phyloP scores from a whole-genome alignment of 2,329 filamentous ascomycete genomes.

The Stachybotrys chartarum region DNA sequence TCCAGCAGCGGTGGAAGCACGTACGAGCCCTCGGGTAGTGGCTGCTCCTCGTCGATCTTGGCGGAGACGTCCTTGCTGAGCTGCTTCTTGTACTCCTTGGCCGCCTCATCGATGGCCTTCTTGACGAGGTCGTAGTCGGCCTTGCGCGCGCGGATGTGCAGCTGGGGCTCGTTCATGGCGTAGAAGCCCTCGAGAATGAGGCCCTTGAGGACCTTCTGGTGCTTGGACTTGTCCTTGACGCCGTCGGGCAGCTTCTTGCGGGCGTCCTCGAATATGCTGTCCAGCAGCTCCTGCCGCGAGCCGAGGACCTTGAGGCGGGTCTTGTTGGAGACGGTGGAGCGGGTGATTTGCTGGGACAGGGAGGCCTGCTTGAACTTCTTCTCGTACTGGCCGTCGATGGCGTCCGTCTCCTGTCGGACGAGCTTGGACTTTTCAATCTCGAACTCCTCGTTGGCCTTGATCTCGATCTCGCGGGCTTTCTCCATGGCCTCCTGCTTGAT shows the following conservation, averaged over 20 bases:
- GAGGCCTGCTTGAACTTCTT: conserved; percentile 99
- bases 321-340: conserved; percentile 94
- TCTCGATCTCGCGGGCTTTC: conserved; percentile 93
- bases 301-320: conserved; percentile 82
- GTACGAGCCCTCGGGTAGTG: conserved; percentile 76
- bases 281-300: conserved; percentile 83
- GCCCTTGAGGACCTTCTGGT: conserved; percentile 69
- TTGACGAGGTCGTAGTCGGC: conserved; percentile 69
- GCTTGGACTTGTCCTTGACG: conserved; percentile 64
- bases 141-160: conserved; percentile 70
- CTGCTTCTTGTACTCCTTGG: conserved; percentile 77
- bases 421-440: conserved; percentile 99
- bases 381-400: conserved; percentile 89
- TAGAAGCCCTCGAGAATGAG: conserved; percentile 87
- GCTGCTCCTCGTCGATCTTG: conserved; percentile 70
- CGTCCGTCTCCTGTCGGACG: conserved; percentile 85
- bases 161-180: conserved; percentile 72
- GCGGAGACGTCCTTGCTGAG: conserved; percentile 62
- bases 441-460: conserved; percentile 99
- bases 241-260: conserved; percentile 60
- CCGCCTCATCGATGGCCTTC: conserved; percentile 70
- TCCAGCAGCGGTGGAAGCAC: conserved; percentile 26
- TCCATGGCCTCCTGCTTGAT: conserved; percentile 98
- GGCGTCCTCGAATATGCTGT: conserved; percentile 79
- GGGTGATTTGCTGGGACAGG: conserved; percentile 98